Base-by-base conservation (phyloP, 1,284 basidiomycete genomes). In the Fistulinella staudtii region DNA sequence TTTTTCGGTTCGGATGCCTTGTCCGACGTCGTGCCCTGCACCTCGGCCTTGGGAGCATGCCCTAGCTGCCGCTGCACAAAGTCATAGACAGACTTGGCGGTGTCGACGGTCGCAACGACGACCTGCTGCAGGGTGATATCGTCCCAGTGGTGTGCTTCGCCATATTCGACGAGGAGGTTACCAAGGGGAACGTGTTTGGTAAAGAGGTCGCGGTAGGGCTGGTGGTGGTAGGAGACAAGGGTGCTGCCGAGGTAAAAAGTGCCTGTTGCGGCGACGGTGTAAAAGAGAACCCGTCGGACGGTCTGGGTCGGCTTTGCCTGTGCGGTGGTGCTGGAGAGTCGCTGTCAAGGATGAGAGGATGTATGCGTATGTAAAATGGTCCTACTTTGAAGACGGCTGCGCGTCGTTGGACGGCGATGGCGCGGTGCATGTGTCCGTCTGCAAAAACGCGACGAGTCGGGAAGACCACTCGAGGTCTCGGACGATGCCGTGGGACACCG, bases 181-280 rank as follows among this genome's bases (percentile, higher is more conserved):
- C 85, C 93, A 23, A 85, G 69, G 4, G 91, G 92, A 38, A 92
- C 82, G 48, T 79, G 73, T 57, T 88, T 82, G 49, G 81, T 74
- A 72, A 93, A 93, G 60, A 93, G 75, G 57, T 91, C 82, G 63
- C 85, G 81, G 71, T 89, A 90, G 5, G 72, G 65, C 53, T 82
- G 80, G 61, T 78, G 82, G 57, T 83, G 76, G 72, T 85, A 84
- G 18, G 88, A 79, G 50, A 80, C 70, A 60, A 89, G 87, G 17
- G 82, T 74, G 66, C 86, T 87, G 46, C 82, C 82, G 52, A 82
- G 71, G 69, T 92, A 93, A 70, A 90, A 89, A n/a, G 82, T 78
- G 34, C 79, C 76, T n/a, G 77, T 76, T 8, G 74, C 74, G 11
- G 75, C 72, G n/a, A 82, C 73, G 6, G 81, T 72, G 60, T 79